Percentiles rank a stretch among this genome's conserved stretches.
These are phyloP conservation scores for Suillus bovinus DNA, from an alignment of 768 basidiomycete genomes.

Conservation along the genomic window DNA sequence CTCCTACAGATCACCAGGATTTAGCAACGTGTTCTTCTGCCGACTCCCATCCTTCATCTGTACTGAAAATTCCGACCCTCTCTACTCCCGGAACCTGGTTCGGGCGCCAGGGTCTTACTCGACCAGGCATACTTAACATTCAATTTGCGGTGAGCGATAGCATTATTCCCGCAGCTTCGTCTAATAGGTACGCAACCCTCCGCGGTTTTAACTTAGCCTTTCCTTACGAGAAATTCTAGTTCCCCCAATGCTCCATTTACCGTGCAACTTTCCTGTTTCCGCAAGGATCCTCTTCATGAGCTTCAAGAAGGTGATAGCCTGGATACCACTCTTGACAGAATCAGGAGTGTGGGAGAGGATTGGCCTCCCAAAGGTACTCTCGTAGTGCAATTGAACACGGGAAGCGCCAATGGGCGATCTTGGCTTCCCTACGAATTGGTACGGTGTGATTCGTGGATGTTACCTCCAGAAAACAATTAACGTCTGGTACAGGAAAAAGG, in stretches of 20 bases:
- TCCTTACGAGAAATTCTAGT: not conserved
- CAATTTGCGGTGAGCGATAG: conserved; percentile 21
- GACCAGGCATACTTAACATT: conserved; percentile 25
- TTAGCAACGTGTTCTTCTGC: not conserved
- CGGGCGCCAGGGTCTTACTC: conserved; percentile 18
- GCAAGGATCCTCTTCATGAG: not conserved
- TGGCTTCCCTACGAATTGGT: conserved; percentile 50
- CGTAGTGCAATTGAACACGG: conserved; percentile 47
- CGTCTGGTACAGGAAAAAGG: conserved; percentile 25
- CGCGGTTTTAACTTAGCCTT: not conserved
- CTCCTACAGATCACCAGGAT: not conserved
- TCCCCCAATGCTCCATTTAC: not conserved
- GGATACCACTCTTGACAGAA: conserved; percentile 6
- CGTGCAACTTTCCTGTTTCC: conserved; percentile 26
- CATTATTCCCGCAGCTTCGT: conserved; percentile 18
- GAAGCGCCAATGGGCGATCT: conserved; percentile 30
- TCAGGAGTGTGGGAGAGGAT: conserved; percentile 13
- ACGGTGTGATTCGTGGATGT: conserved; percentile 16
- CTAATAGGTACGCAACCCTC: not conserved
- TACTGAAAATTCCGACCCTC: conserved; percentile 8
- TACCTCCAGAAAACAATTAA: not conserved
- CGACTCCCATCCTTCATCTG: not conserved
- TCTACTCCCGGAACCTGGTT: conserved; percentile 28
- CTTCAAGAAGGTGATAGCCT: not conserved
- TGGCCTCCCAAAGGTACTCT: conserved; percentile 51